Evolutionary conservation across 2,329 filamentous ascomycete species (phyloP).

Genomic region (Ophiobolus disseminans): DNA sequence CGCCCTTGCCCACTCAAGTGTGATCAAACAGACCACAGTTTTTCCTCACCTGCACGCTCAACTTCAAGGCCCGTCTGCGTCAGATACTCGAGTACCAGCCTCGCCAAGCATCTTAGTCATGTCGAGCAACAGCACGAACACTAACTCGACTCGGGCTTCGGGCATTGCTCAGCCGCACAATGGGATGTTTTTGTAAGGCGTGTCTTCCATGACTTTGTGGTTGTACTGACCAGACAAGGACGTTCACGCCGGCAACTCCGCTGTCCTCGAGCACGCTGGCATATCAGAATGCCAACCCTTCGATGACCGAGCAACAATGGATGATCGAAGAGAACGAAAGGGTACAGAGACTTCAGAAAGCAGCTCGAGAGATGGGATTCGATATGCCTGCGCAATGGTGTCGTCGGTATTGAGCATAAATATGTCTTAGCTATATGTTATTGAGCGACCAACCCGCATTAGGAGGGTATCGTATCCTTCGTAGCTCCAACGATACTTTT

Average conservation of each 20-base stretch:
- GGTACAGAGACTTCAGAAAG: conserved; percentile 8
- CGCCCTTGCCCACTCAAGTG: too few species aligned
- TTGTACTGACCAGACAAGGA: background rate
- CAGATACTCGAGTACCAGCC: too few species aligned
- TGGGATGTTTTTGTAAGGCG: background rate
- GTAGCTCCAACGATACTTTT: conserved; percentile 52
- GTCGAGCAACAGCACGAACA: background rate
- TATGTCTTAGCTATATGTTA: background rate
- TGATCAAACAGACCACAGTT: too few species aligned
- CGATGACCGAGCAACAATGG: conserved; percentile 3
- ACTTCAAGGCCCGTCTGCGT: background rate
- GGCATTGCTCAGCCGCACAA: background rate
- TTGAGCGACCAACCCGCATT: background rate
- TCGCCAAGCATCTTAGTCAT: background rate
- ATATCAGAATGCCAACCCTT: conserved; percentile 8
- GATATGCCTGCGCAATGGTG: conserved; percentile 12
- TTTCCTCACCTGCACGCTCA: too few species aligned
- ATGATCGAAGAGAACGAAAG: conserved; percentile 5
- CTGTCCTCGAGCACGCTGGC: conserved; percentile 5
- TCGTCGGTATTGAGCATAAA: background rate
- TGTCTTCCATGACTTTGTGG: background rate
- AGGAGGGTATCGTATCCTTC: conserved; percentile 35
- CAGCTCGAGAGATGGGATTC: conserved; percentile 14
- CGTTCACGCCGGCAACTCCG: background rate
- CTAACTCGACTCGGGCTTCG: background rate